Conservation (phyloP, 2,329 filamentous ascomycete genomes). For the Pseudocercospora pini-densiflorae region DNA sequence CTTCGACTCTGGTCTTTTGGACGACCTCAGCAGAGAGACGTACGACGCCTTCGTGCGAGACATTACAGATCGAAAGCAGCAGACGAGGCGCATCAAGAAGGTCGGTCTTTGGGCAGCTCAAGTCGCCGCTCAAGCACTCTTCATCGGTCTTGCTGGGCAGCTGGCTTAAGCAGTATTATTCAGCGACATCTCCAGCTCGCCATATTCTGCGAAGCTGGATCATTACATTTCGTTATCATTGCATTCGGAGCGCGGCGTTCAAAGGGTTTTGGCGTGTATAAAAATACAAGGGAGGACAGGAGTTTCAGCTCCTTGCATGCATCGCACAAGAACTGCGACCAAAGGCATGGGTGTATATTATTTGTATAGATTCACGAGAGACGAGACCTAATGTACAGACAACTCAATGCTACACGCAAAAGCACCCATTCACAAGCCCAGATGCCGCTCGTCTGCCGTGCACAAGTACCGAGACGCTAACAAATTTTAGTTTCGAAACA, state of each 20-base stretch:
- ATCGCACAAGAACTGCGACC: constrained; percentile 8
- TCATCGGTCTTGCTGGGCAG: constrained; percentile 92
- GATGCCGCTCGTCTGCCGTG: neutral
- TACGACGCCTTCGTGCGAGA: constrained; percentile 93
- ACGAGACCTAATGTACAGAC: constrained; percentile 19
- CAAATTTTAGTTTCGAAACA: constrained; percentile 3
- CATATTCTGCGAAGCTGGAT: neutral
- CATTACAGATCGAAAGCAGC: constrained; percentile 86
- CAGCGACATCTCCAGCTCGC: neutral
- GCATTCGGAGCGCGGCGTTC: constrained; percentile 18
- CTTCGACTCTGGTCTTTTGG: constrained; percentile 91
- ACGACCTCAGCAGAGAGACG: constrained; percentile 89
- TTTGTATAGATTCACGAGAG: constrained; percentile 15
- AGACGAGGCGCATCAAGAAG: constrained; percentile 87
- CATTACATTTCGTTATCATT: neutral
- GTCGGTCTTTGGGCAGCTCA: constrained; percentile 96
- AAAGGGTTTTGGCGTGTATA: constrained; percentile 5
- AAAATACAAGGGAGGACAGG: neutral
- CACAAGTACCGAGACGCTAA: constrained; percentile 2
- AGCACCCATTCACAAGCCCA: neutral
- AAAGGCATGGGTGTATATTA: neutral
- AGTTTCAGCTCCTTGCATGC: constrained; percentile 8
- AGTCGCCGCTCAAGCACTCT: constrained; percentile 87
- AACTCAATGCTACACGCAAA: constrained; percentile 5
- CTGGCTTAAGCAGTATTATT: constrained; percentile 51